Base-by-base conservation (phyloP, 495 filamentous ascomycete species). In the Penicillium turbatum region DNA sequence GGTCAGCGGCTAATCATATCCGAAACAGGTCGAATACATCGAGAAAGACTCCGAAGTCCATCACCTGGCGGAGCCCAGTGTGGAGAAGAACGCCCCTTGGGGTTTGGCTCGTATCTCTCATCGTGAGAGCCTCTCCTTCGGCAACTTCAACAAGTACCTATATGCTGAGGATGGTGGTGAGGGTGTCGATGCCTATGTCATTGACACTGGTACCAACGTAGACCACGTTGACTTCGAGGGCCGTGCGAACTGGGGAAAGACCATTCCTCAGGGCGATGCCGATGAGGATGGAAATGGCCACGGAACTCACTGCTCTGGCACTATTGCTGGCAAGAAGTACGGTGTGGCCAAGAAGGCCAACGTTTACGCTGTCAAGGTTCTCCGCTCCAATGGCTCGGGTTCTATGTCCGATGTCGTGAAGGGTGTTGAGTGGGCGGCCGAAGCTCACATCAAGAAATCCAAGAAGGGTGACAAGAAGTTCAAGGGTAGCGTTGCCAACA, bases 301-400 rank as follows among this genome's bases (percentile, higher is more conserved):
- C 79, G 95, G 95, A 62, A 99, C 95, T 58, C 95, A 99, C 81
- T 99, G 95, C 81, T 97, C 95, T 52, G 95, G 95, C 59, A 99
- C 95, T 36, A 84, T 97, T 62, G 95, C 87, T 53, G 95, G 95
- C 69, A 93, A 92, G 82, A 97, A 96, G 78, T 97, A 93, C 69
- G 95, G 95, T 83, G 93, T 99, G 55, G 90, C 95, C 62, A 99
- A 99, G 86, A 96, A 96, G 82, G 95, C 95, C 64, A 88, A 88
- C 56, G 79, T 99, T 67, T 88, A 90, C 65, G 95, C 95, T 53
- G 90, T 99, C 74, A 99, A 99, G 83, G 95, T 99, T 34, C 85
- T 99, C 56, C 84, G 87, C 64, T 97, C 95, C 55, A 97, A 96
- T 71, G 95, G 95, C 61, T 96, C 95, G 56, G 95, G 95, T 58